Evolutionary conservation across 345 rosid species (phyloP).

Genomic region (Pseudoturritis turrita): DNA sequence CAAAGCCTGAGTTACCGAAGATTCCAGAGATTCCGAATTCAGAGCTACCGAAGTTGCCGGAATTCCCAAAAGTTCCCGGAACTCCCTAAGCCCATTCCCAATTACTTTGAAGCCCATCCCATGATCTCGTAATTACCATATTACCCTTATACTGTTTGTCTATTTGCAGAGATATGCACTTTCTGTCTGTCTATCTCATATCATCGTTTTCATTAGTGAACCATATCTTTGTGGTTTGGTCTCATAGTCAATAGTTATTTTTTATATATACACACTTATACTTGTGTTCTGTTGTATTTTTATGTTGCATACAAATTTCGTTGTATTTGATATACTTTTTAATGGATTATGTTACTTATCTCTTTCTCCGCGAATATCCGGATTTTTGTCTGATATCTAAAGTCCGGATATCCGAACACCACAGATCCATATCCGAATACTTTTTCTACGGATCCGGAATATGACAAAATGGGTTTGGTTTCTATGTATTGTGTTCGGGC

Average conservation of each 20-base stretch:
- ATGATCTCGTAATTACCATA: neutral
- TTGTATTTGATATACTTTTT: slow-evolving; percentile 10
- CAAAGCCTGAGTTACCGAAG: slow-evolving; percentile 12
- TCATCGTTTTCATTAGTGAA: neutral
- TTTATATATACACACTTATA: neutral
- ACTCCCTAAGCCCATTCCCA: neutral
- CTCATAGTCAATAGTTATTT: neutral
- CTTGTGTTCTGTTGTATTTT: slow-evolving; percentile 5
- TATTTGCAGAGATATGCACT: slow-evolving; percentile 2
- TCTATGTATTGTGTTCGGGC: too few species aligned
- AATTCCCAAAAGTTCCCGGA: slow-evolving; percentile 25
- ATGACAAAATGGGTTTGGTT: too few species aligned
- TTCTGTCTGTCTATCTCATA: neutral
- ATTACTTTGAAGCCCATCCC: neutral
- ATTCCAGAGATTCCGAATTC: slow-evolving; percentile 20
- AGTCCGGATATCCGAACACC: too few species aligned
- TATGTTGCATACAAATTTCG: neutral
- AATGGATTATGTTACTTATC: slow-evolving; percentile 4
- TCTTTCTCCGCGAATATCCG: too few species aligned
- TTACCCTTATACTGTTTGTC: neutral
- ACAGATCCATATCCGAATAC: too few species aligned
- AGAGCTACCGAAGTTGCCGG: slow-evolving; percentile 29
- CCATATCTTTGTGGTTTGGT: neutral
- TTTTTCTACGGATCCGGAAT: too few species aligned
- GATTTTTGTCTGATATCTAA: too few species aligned